Base-by-base conservation (phyloP, 805 yeast species). In the Tetrapisispora arboricola region DNA sequence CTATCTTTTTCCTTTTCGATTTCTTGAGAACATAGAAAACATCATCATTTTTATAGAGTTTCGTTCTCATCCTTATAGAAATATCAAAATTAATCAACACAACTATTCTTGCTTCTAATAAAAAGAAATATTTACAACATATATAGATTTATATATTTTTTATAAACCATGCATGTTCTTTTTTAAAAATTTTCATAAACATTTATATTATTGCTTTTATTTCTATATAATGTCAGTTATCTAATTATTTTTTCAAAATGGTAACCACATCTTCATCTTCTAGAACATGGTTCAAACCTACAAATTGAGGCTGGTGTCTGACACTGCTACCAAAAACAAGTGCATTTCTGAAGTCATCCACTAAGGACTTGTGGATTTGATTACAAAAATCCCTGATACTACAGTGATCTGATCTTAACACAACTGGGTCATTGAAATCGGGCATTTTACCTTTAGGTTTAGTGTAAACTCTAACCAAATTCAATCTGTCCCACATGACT, bases 251-350 rank as follows among this genome's bases (percentile, higher is more conserved):
- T 68, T 88, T 88, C 66, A 88, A 73, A 52, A 88, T 85, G 16
- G 98, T 90, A 39, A 92, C 94, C 25, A 92, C 98, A 65, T 92
- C 99, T 65, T 92, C 99, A 64, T 92, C 99, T 65, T 80, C 83
- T 53, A 92, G 69, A 11, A 63, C 70, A 66, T 92, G 98, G 36
- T 73, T 63, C 50, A 92, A 70, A 22, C 98, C 98, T 36, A 90
- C 97, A 50, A 80, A 78, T 67, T 92, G 98, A 13, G 97, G 97
- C 65, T 90, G 96, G 63, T 92, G 98, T 68, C 92, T 92, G 40
- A 90, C 97, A 60, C 94, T 83, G 24, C 83, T 75, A 28, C 99
- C 99, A 58, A 71, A 92, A 1, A 92, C 98, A 46, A 86, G 74
- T 1, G 98, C 98, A 52, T 77, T 81, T 65, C 86, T 83, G 65